phyloP scores from a whole-genome alignment of 2,329 filamentous ascomycete genomes.

The Diaporthe batatas region DNA sequence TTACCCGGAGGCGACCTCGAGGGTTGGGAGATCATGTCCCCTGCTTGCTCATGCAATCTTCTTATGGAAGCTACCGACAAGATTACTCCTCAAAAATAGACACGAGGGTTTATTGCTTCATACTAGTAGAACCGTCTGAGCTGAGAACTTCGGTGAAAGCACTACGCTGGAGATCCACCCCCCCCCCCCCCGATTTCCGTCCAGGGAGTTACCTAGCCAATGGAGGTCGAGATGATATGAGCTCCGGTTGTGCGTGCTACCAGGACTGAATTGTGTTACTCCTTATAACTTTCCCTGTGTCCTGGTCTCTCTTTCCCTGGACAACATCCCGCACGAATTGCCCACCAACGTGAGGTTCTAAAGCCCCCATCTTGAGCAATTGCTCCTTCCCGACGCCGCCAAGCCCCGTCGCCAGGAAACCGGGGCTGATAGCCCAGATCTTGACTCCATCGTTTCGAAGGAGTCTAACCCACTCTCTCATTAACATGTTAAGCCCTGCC shows the following conservation, averaged over 20 bases:
- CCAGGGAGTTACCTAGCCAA: no score
- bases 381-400: slow-evolving; percentile 46
- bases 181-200: no score
- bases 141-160: neutral
- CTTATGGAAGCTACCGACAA: neutral
- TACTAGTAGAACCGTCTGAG: neutral
- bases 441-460: slow-evolving; percentile 58
- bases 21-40: neutral
- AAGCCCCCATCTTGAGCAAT: slow-evolving; percentile 52
- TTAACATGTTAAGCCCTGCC: slow-evolving; percentile 62
- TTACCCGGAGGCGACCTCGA: neutral
- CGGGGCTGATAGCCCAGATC: slow-evolving; percentile 49
- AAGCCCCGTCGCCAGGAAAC: slow-evolving; percentile 37
- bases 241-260: neutral
- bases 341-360: slow-evolving; percentile 54
- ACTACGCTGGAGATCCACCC: no score
- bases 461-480: slow-evolving; percentile 59
- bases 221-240: neutral
- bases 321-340: slow-evolving; percentile 54
- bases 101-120: neutral
- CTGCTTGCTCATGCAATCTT: neutral
- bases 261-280: slow-evolving; percentile 25
- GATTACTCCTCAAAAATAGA: no score
- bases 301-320: slow-evolving; percentile 38
- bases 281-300: slow-evolving; percentile 34